Evolutionary conservation across 768 basidiomycete species (phyloP).

Genomic region (Thelephora ganbajun): DNA sequence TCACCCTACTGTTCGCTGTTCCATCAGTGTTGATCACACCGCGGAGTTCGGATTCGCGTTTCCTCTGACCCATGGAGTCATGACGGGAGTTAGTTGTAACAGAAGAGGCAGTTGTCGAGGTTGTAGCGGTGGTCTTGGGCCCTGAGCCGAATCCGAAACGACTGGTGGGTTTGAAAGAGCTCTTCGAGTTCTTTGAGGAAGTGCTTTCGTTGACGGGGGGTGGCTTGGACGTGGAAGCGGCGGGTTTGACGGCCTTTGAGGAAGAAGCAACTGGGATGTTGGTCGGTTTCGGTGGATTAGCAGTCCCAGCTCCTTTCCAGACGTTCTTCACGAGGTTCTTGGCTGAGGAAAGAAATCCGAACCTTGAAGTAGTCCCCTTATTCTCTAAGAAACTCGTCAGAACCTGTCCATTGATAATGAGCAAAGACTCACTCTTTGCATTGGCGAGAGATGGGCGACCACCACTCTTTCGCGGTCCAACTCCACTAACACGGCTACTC

Average conservation of each 20-base stretch:
- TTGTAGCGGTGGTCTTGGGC: not conserved
- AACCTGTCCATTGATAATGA: not conserved
- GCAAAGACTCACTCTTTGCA: not conserved
- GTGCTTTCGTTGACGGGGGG: slow-evolving; percentile 2
- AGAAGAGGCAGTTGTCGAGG: not conserved
- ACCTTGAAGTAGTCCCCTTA: slow-evolving; percentile 37
- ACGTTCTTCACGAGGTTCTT: slow-evolving; percentile 62
- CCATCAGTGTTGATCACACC: not conserved
- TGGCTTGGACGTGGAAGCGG: slow-evolving; percentile 1
- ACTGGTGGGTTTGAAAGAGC: slow-evolving; percentile 1
- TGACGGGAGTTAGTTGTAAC: not conserved
- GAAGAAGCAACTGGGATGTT: slow-evolving; percentile 13
- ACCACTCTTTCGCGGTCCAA: slow-evolving; percentile 17
- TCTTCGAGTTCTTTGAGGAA: not conserved
- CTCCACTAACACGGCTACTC: slow-evolving; percentile 39
- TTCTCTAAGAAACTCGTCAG: slow-evolving; percentile 10
- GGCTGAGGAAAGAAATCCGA: slow-evolving; percentile 58
- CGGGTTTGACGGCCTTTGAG: slow-evolving; percentile 2
- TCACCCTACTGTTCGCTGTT: not conserved
- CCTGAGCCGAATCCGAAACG: not conserved
- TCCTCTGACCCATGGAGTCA: not conserved
- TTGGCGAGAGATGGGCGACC: slow-evolving; percentile 9
- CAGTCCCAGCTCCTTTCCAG: slow-evolving; percentile 35
- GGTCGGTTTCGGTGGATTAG: slow-evolving; percentile 9
- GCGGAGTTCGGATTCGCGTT: not conserved